phyloP scores from a whole-genome alignment of 371 early-diverging fungal species.

The Mucor mucedo region DNA sequence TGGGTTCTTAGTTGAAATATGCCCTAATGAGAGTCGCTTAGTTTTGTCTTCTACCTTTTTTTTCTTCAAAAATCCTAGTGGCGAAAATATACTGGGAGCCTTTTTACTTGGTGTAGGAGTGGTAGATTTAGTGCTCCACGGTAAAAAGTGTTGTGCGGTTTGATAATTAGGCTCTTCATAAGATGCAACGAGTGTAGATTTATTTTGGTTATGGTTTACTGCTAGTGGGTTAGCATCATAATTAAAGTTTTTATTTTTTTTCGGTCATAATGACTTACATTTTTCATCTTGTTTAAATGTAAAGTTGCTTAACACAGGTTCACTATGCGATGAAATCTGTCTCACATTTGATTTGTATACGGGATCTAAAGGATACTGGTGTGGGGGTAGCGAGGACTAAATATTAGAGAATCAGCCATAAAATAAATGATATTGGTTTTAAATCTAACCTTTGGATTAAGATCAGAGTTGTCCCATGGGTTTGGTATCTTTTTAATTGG shows the following conservation, averaged over 20 bases:
- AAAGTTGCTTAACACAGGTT: constrained; percentile 12
- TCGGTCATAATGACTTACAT: not conserved
- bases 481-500: constrained; percentile 9
- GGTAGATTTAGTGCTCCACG: not conserved
- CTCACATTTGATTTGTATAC: constrained; percentile 10
- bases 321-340: constrained; percentile 10
- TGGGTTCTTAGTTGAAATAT: not conserved
- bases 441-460: not conserved
- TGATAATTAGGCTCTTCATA: constrained; percentile 1
- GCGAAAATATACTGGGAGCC: not conserved
- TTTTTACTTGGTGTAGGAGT: constrained; percentile 9
- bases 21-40: constrained; percentile 7
- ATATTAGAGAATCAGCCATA: not conserved
- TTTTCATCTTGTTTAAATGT: not conserved
- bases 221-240: not conserved
- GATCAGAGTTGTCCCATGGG: not conserved
- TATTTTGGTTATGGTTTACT: not conserved
- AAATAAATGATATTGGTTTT: too few relatives aligned
- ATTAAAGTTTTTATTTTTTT: not conserved
- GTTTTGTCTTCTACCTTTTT: constrained; percentile 3
- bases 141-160: not conserved
- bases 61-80: constrained; percentile 11
- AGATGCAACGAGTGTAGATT: constrained; percentile 7
- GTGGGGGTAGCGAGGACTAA: not conserved
- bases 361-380: constrained; percentile 12